Evolutionary conservation across 306 rosid genomes (phyloP).

Genomic region (Bauhinia variegata): DNA sequence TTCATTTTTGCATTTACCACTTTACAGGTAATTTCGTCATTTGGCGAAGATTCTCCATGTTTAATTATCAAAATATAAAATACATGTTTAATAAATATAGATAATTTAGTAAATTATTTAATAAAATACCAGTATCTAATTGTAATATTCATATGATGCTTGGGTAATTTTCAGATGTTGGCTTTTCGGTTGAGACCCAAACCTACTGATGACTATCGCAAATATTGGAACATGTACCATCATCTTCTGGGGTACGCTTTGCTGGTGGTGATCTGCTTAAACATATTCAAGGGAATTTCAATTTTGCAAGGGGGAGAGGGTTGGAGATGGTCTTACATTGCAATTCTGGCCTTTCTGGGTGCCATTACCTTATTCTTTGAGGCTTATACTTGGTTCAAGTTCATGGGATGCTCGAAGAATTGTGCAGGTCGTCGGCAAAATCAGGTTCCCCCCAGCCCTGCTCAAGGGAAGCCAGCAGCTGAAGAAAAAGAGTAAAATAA

Average conservation of each 20-base stretch:
- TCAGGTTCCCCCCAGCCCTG: no score
- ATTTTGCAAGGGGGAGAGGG: slow-evolving; percentile 52
- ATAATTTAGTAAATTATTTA: no score
- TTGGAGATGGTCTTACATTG: slow-evolving; percentile 65
- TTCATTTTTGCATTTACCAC: slow-evolving; percentile 67
- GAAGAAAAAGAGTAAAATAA: no score
- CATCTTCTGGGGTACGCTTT: slow-evolving; percentile 84
- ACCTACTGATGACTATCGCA: slow-evolving; percentile 53
- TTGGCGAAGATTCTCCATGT: no score
- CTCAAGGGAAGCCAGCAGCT: no score
- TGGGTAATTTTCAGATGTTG: slow-evolving; percentile 48
- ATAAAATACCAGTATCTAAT: no score
- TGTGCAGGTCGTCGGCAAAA: rapidly evolving
- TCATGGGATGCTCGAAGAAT: background rate
- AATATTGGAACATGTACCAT: slow-evolving; percentile 89
- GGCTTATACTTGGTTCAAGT: slow-evolving; percentile 54
- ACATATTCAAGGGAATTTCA: slow-evolving; percentile 73
- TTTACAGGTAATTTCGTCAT: slow-evolving; percentile 60
- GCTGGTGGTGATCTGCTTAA: slow-evolving; percentile 49
- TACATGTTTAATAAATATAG: no score
- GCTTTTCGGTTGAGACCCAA: slow-evolving; percentile 60
- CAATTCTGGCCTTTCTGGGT: slow-evolving; percentile 50
- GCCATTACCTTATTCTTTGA: slow-evolving; percentile 45
- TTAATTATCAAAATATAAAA: no score
- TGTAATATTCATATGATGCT: no score